Evolutionary conservation across 169 alveolate genomes (phyloP).

Genomic region (Plasmodium adleri): DNA sequence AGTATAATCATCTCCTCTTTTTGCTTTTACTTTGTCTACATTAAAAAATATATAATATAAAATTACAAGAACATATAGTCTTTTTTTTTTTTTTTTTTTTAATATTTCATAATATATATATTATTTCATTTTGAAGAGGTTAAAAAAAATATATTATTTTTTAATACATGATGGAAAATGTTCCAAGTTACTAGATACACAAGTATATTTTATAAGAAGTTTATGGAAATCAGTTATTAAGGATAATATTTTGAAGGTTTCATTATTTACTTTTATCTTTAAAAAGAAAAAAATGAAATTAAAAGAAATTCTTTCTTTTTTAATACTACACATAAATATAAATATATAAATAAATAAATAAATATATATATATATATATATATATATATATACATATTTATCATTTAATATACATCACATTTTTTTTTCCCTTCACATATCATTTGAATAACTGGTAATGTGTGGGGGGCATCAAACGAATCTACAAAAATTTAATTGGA

Average conservation of each 20-base stretch:
- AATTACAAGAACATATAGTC: slow-evolving; percentile 5
- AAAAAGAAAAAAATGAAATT: not conserved
- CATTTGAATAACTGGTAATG: slow-evolving; percentile 77
- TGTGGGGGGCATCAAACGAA: slow-evolving; percentile 71
- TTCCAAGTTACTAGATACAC: slow-evolving; percentile 23
- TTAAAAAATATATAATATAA: not conserved
- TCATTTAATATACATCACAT: slow-evolving; percentile 65
- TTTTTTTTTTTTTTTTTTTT: not conserved
- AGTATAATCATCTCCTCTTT: slow-evolving; percentile 50
- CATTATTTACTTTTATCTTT: slow-evolving; percentile 56
- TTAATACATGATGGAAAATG: slow-evolving; percentile 57
- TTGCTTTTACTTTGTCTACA: slow-evolving; percentile 61
- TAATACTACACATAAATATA: too few relatives aligned
- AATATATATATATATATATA: too few relatives aligned
- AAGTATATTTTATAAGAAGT: slow-evolving; percentile 58
- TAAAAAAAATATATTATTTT: not conserved
- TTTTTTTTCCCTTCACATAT: slow-evolving; percentile 73
- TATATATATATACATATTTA: not conserved
- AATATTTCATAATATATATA: not conserved
- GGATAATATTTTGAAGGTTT: slow-evolving; percentile 66
- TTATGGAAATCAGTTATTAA: slow-evolving; percentile 68
- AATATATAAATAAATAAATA: not conserved
- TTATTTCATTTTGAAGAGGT: slow-evolving; percentile 9
- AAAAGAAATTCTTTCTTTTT: too few relatives aligned
- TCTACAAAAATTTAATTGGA: slow-evolving; percentile 18